Conservation (phyloP, 2,329 filamentous ascomycete species). For the Davidsoniella neocaledoniae region DNA sequence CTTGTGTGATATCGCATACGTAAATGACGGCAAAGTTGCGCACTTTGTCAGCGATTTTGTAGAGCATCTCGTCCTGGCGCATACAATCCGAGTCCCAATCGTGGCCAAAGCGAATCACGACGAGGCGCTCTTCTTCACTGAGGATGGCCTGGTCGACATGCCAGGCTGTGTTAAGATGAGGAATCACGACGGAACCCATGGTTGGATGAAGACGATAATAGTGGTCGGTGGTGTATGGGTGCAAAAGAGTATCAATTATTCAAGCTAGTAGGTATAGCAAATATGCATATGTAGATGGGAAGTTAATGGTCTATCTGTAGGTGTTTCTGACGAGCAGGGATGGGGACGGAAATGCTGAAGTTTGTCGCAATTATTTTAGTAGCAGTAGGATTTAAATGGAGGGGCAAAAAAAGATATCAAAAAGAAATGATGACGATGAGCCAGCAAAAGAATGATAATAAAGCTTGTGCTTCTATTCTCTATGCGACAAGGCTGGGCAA, state of each 20-base stretch:
- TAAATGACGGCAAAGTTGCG: conserved; percentile 92
- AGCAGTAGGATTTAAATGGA: no score
- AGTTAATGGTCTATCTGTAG: neutral
- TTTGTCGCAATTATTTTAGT: no score
- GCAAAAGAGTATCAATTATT: no score
- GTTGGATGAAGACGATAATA: neutral
- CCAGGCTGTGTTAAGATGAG: conserved; percentile 84
- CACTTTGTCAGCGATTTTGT: conserved; percentile 80
- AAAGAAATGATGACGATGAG: no score
- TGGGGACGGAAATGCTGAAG: no score
- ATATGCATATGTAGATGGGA: neutral
- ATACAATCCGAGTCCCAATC: conserved; percentile 60
- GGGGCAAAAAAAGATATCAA: no score
- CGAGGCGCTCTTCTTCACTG: conserved; percentile 76
- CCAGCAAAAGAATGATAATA: no score
- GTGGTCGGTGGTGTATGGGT: neutral
- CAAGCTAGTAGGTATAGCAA: neutral
- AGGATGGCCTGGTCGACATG: conserved; percentile 96
- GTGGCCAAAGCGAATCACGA: conserved; percentile 84
- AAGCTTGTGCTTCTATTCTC: no score
- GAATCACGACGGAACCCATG: conserved; percentile 76
- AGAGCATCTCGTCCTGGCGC: conserved; percentile 45
- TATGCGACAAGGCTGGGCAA: no score
- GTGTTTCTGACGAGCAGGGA: no score
- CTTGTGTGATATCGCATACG: conserved; percentile 79